Conservation (phyloP, 2,329 filamentous ascomycete genomes). For the Dothideomycetidae sp. region DNA sequence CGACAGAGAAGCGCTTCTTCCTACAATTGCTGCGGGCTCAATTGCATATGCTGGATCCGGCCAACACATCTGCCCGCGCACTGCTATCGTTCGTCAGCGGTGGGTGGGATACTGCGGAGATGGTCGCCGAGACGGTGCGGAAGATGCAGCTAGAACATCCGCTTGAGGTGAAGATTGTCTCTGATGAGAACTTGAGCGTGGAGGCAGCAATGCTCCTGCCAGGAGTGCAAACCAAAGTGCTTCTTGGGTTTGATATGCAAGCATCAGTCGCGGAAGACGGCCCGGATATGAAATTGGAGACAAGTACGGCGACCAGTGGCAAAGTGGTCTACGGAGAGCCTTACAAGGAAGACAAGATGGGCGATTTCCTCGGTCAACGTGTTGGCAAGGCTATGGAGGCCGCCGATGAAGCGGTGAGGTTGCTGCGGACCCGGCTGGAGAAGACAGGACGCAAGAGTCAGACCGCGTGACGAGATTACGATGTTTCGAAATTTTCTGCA, state of each 20-base stretch:
- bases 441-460: constrained; percentile 33
- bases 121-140: constrained; percentile 46
- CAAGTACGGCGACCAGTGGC: constrained; percentile 30
- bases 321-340: constrained; percentile 62
- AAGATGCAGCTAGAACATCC: constrained; percentile 50
- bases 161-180: constrained; percentile 47
- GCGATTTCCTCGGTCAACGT: constrained; percentile 50
- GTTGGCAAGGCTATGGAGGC: constrained; percentile 29
- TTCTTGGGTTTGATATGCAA: constrained; percentile 44
- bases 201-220: constrained; percentile 47
- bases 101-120: constrained; percentile 51
- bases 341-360: constrained; percentile 62
- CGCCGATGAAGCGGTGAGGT: constrained; percentile 31
- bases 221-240: constrained; percentile 53
- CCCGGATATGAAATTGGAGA: constrained; percentile 40
- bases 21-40: constrained; percentile 57
- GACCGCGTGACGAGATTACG: neutral
- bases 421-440: constrained; percentile 30
- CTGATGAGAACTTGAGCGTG: constrained; percentile 52
- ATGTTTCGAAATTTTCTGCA: neutral
- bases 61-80: constrained; percentile 40
- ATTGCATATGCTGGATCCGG: constrained; percentile 47
- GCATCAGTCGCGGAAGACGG: constrained; percentile 33
- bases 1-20: constrained; percentile 60
- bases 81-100: constrained; percentile 46